Base-by-base conservation (phyloP, 2,329 filamentous ascomycete species). In the Sporothrix phasma region DNA sequence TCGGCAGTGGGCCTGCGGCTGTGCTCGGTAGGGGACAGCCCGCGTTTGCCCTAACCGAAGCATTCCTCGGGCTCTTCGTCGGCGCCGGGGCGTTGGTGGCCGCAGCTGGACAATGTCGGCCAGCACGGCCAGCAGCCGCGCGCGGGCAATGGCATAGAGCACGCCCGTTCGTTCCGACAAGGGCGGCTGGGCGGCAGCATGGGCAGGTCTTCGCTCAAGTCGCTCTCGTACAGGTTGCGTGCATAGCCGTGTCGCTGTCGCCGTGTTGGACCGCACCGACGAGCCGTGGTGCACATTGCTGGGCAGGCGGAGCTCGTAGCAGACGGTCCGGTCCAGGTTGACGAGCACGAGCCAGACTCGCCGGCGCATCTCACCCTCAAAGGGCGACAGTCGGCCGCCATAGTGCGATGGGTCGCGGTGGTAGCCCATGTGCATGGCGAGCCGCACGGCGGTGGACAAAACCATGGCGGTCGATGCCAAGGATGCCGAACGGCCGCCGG, bases 241-340 rank as follows among this genome's bases (percentile, higher is more conserved):
- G 80, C 31, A 75, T 71, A 6, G 72, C 73, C 1, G 76, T 78
- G 68, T 81, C 80, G 69, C 75, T 79, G 49, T 79, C 75, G 11
- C 76, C 75, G 2, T 22, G 3, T 10, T 4, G 10, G 51, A 19
- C 31, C 51, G 31, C 3, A 39, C 19, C 22, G 39, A 45, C 39
- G 37, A 19, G 5, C 37, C 56, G 7, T 59, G 56, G 39, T 45
- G 56, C 15, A 59, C 39, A 29, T 59, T 58, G 22, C 37, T 58
- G 73, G 81, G 80, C 69, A 83, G 76, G 8, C 81, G 80, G n/a
- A 81, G 76, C 70, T 83, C 79, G 65, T 79, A 80, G 0, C 79
- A 80, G 53, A 80, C 77, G 2, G 81, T 67, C 4, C 79, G 71
- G 67, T 83, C 81, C 19, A 77, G 73, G 66, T 80, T 77, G 17